Percentiles rank a stretch among this genome's conserved stretches.
Evolutionary conservation across 345 rosid genomes (phyloP).

Genomic region (Camelina neglecta): DNA sequence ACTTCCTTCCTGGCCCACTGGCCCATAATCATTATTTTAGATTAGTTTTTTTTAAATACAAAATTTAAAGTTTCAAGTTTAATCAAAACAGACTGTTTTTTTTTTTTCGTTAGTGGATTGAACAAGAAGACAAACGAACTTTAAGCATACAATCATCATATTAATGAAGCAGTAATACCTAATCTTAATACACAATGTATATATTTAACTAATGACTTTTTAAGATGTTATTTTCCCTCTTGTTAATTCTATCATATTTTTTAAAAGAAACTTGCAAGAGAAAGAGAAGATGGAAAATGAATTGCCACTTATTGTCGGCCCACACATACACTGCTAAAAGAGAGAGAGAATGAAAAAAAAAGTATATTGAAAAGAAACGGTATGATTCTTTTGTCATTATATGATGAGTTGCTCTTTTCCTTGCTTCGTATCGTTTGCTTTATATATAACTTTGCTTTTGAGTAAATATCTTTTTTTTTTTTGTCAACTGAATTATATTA

Average conservation of each 20-base stretch:
- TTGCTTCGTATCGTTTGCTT: constrained; percentile 6
- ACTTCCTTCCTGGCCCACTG: constrained; percentile 38
- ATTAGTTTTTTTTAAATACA: background rate
- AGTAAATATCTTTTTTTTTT: too few species aligned
- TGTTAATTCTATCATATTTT: background rate
- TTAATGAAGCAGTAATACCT: background rate
- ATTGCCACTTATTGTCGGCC: constrained; percentile 36
- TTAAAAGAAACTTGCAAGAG: background rate
- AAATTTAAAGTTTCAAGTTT: background rate
- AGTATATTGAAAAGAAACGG: background rate
- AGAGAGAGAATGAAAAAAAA: background rate
- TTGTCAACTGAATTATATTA: too few species aligned
- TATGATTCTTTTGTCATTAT: constrained; percentile 39
- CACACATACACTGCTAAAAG: constrained; percentile 31
- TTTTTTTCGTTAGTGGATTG: background rate
- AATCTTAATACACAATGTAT: background rate
- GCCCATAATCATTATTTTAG: constrained; percentile 16
- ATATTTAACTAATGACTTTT: background rate
- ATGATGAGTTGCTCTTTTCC: constrained; percentile 22
- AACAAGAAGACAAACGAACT: background rate
- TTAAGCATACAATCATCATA: background rate
- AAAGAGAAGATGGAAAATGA: constrained; percentile 18
- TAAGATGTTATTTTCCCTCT: background rate
- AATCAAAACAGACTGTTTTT: background rate
- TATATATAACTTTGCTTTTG: too few species aligned